Evolutionary conservation across 495 filamentous ascomycete genomes (phyloP).

Genomic region (Neurospora sp.): DNA sequence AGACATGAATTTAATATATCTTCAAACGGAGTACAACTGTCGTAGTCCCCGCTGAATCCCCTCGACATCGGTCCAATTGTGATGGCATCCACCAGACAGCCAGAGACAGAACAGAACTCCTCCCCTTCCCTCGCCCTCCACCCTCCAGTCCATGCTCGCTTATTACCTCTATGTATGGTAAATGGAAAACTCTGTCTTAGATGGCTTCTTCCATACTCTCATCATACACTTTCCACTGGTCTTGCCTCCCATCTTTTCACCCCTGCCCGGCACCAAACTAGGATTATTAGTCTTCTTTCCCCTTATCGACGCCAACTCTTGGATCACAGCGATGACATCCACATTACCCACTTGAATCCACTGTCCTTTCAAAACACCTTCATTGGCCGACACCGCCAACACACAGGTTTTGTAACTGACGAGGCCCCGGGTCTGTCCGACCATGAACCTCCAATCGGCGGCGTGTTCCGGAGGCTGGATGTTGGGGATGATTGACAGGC

Average conservation of each 20-base stretch:
- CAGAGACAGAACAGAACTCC: not conserved
- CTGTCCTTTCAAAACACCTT: not conserved
- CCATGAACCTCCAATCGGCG: not conserved
- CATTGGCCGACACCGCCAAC: not conserved
- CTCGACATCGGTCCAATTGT: not conserved
- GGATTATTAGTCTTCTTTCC: not conserved
- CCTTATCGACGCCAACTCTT: not conserved
- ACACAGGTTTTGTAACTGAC: not conserved
- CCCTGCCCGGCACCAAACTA: not conserved
- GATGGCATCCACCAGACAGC: not conserved
- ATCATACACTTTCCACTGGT: not conserved
- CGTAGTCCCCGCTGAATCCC: not conserved
- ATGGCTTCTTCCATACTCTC: not conserved
- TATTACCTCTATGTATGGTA: not conserved
- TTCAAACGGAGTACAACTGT: not conserved
- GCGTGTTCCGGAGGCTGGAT: not conserved
- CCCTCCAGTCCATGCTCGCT: not conserved
- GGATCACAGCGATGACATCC: not conserved
- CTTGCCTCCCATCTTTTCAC: not conserved
- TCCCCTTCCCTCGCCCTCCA: not conserved
- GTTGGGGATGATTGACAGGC: not conserved
- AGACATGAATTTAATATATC: not conserved
- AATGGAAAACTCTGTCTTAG: not conserved
- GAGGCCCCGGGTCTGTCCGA: not conserved
- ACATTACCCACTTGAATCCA: not conserved